Percentiles rank a stretch among this genome's conserved stretches.
Conservation (phyloP, 2,329 filamentous ascomycete species). For the Venturia carpophila region DNA sequence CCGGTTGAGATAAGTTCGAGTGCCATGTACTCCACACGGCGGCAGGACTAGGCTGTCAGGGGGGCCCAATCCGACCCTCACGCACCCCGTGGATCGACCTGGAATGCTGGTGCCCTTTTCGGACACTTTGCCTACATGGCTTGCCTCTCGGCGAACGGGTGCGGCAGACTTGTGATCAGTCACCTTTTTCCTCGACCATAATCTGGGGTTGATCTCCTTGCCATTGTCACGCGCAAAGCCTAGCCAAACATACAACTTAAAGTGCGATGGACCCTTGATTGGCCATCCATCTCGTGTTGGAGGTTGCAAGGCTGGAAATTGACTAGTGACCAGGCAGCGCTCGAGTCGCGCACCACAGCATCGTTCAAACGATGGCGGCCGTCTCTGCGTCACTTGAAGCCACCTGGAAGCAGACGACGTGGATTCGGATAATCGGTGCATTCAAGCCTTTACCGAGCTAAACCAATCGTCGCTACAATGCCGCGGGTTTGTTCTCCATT, state of each 20-base stretch:
- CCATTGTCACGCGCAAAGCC: background rate
- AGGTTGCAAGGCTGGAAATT: slow-evolving; percentile 4
- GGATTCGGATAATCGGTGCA: background rate
- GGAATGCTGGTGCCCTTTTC: background rate
- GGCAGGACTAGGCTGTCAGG: background rate
- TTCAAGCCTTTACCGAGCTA: background rate
- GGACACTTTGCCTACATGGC: slow-evolving; percentile 1
- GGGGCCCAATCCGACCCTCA: background rate
- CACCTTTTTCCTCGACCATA: background rate
- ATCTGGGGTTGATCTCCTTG: slow-evolving; percentile 2
- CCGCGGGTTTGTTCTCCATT: background rate
- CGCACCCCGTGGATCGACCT: slow-evolving; percentile 2
- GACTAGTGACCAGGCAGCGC: background rate
- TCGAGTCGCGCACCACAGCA: background rate
- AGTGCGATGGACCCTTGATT: background rate
- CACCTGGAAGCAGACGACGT: background rate
- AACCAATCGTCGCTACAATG: background rate
- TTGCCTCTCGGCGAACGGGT: background rate
- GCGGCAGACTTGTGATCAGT: background rate
- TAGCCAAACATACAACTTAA: background rate
- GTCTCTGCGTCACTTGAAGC: background rate
- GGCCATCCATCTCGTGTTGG: background rate
- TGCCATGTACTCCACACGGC: slow-evolving; percentile 6
- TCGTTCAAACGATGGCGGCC: background rate
- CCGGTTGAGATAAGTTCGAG: background rate